Evolutionary conservation across 139 green algal species (phyloP), one percentile per base, ranked within the genome.

Genomic region (Volvox reticuliferus): DNA sequence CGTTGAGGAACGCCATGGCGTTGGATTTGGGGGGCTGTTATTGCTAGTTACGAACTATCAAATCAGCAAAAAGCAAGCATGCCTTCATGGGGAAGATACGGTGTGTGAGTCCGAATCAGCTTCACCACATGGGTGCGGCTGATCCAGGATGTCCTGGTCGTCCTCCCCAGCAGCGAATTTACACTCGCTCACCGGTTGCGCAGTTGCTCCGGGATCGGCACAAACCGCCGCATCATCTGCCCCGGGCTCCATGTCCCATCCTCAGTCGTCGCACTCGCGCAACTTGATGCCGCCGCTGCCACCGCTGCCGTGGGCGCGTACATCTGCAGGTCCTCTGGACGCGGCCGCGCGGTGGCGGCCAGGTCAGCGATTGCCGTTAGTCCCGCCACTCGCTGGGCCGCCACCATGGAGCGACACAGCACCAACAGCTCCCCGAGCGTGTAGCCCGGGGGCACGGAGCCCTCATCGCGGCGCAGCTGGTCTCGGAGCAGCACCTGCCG

Each of bases 361-460:
- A 97, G 69, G 6, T 90, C 92, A 0, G 82, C 88, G 71, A 97
- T 88, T 71, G 95, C 88, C 75, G 91, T 89, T 77, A 97, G 92
- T 20, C 91, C 95, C 28, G 93, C 88, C 55, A 89, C 79, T 3
- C 96, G 91, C 88, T 97, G 96, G 36, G 91, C 83, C 16, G 92
- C 86, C 83, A 95, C 82, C 12, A 76, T 73, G 86, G 92, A 96
- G 62, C 96, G 87, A 2, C 93, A 91, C 75, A 97, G 93, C 85
- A 95, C 82, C 86, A 94, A 90, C 79, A 95, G 91, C 89, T 97
- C 96, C 0, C 83, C 89, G 28, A 95, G 19, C 14, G 80, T 96
- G 91, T 97, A 97, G 30, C 96, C 95, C 30, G 94, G 65, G 0
- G 88, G 88, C 13, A 76, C 77, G 21, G 55, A 68, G 63, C 84